Conservation (phyloP, 2,329 filamentous ascomycete species). For the Metarhizium album region DNA sequence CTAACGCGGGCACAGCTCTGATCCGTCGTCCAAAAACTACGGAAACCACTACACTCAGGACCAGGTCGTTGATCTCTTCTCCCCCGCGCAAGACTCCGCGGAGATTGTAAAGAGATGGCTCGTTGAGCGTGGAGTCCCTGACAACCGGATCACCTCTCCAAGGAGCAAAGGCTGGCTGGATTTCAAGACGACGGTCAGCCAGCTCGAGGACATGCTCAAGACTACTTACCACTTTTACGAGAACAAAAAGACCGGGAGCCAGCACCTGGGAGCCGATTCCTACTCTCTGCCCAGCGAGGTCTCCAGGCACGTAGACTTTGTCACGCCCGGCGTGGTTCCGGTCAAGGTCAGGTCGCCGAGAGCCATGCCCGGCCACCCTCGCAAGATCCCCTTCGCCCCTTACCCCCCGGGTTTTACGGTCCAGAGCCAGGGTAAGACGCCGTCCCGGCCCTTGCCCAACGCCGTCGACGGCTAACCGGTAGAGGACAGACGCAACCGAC, state of each 20-base stretch:
- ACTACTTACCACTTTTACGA: constrained; percentile 41
- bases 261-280: constrained; percentile 29
- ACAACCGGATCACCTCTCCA: constrained; percentile 35
- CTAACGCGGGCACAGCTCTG: constrained; percentile 13
- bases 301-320: constrained; percentile 27
- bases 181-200: constrained; percentile 41
- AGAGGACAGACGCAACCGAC: not conserved
- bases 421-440: not conserved
- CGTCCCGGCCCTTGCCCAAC: no score
- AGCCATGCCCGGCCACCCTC: not conserved
- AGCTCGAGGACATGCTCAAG: constrained; percentile 42
- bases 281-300: constrained; percentile 29
- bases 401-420: not conserved
- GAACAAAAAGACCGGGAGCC: constrained; percentile 21
- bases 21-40: constrained; percentile 33
- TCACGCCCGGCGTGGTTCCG: constrained; percentile 25
- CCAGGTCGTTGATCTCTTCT: constrained; percentile 32
- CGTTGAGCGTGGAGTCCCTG: constrained; percentile 35
- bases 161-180: constrained; percentile 40
- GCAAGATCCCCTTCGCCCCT: not conserved
- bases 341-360: not conserved
- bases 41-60: constrained; percentile 35
- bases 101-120: constrained; percentile 42
- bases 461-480: not conserved
- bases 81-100: constrained; percentile 31